Evolutionary conservation across 139 green algal species (phyloP).

Genomic region (Tetratostichococcus sp.): DNA sequence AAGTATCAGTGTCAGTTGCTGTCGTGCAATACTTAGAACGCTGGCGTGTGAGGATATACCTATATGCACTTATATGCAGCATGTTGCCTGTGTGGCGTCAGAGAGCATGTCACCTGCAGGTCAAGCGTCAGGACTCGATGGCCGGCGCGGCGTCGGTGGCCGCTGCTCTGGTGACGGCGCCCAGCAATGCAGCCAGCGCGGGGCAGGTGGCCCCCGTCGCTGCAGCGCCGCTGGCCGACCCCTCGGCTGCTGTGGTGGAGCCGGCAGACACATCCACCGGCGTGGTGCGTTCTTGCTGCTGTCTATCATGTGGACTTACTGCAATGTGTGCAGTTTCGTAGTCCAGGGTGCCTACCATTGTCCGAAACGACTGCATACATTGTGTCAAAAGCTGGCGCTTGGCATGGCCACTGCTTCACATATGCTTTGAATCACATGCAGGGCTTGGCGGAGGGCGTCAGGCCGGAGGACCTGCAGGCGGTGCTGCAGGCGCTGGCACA

Average conservation of each 20-base stretch:
- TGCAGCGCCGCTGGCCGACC: not conserved
- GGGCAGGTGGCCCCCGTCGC: not conserved
- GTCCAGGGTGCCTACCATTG: too few species aligned
- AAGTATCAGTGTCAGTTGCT: too few species aligned
- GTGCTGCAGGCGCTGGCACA: conserved; percentile 33
- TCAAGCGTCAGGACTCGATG: not conserved
- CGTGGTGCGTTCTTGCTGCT: not conserved
- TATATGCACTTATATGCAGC: too few species aligned
- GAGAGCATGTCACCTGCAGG: not conserved
- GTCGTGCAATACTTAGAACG: not conserved
- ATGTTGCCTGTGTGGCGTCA: too few species aligned
- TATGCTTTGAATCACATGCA: too few species aligned
- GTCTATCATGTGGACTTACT: too few species aligned
- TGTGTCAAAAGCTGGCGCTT: too few species aligned
- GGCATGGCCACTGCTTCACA: too few species aligned
- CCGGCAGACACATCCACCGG: not conserved
- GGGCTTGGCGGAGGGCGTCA: conserved; percentile 2
- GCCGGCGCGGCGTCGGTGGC: not conserved
- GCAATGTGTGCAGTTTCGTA: too few species aligned
- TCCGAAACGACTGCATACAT: too few species aligned
- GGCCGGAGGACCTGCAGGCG: conserved; percentile 6
- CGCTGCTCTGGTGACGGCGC: not conserved
- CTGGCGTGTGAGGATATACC: too few species aligned
- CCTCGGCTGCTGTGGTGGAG: not conserved
- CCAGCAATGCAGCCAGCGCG: too few species aligned